phyloP scores from a whole-genome alignment of 805 yeast species.

The Alloascoidea hylecoeti region DNA sequence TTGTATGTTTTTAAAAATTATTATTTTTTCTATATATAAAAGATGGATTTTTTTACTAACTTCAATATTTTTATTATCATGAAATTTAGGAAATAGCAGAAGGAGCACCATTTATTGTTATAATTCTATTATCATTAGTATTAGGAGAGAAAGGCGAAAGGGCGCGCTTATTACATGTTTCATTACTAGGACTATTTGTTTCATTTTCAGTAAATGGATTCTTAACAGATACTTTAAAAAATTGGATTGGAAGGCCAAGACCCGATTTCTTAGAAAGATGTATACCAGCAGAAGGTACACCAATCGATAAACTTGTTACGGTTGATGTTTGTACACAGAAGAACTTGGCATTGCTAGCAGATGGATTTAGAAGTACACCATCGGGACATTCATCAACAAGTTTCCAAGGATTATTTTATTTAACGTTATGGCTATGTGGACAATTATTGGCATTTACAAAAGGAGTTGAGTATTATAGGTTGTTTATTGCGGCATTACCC shows the following conservation, averaged over 20 bases:
- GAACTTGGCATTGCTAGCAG: constrained; percentile 18
- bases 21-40: constrained; percentile 39
- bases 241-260: constrained; percentile 78
- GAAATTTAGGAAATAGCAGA: constrained; percentile 10
- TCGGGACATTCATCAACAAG: constrained; percentile 42
- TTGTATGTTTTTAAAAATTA: constrained; percentile 16
- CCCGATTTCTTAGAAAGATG: constrained; percentile 91
- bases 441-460: constrained; percentile 30
- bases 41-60: constrained; percentile 19
- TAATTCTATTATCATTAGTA: constrained; percentile 7
- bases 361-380: constrained; percentile 44
- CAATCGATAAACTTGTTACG: constrained; percentile 20
- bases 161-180: constrained; percentile 38
- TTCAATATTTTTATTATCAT: constrained; percentile 6
- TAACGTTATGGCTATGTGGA: constrained; percentile 33
- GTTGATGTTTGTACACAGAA: constrained; percentile 21
- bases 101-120: constrained; percentile 13
- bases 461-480: constrained; percentile 49
- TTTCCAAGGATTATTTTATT: constrained; percentile 33
- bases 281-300: constrained; percentile 45
- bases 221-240: constrained; percentile 62
- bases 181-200: constrained; percentile 51
- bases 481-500: constrained; percentile 38
- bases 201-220: constrained; percentile 46
- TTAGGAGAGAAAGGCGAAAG: constrained; percentile 8